Conservation (phyloP, 345 rosid genomes). For the Eucalyptus tenuipes region DNA sequence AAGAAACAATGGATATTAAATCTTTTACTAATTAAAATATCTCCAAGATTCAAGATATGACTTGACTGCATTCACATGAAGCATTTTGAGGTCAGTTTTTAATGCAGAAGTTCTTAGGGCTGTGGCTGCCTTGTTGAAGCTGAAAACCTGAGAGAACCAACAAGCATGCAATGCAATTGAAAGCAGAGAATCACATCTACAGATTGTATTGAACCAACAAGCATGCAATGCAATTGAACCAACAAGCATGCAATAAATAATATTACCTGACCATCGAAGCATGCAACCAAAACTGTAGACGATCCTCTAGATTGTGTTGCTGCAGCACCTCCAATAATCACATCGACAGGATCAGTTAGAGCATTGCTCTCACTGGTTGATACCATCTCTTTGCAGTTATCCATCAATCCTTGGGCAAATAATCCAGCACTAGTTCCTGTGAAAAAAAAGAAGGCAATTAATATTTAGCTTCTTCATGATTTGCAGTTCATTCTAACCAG, state of each 20-base stretch:
- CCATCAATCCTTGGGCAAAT: slow-evolving; percentile 42
- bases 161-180: background rate
- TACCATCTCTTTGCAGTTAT: slow-evolving; percentile 37
- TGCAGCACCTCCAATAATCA: slow-evolving; percentile 34
- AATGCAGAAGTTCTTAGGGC: background rate
- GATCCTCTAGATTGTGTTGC: slow-evolving; percentile 44
- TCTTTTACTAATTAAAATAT: background rate
- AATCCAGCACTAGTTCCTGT: slow-evolving; percentile 38
- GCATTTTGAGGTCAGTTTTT: background rate
- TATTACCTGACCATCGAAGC: slow-evolving; percentile 49
- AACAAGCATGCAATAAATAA: no score
- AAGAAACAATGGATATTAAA: background rate
- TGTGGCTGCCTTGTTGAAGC: background rate
- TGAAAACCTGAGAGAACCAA: background rate
- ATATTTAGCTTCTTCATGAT: background rate
- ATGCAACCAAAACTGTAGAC: slow-evolving; percentile 60
- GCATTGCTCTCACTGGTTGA: slow-evolving; percentile 11
- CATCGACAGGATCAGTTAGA: slow-evolving; percentile 31
- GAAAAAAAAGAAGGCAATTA: background rate
- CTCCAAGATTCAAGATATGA: background rate
- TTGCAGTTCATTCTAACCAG: background rate
- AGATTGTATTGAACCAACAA: background rate
- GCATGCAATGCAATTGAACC: background rate
- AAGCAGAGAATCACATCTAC: background rate
- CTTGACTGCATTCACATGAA: background rate